Conservation (phyloP, 164 flowering plant genomes). For the Dillenia turbinata region DNA sequence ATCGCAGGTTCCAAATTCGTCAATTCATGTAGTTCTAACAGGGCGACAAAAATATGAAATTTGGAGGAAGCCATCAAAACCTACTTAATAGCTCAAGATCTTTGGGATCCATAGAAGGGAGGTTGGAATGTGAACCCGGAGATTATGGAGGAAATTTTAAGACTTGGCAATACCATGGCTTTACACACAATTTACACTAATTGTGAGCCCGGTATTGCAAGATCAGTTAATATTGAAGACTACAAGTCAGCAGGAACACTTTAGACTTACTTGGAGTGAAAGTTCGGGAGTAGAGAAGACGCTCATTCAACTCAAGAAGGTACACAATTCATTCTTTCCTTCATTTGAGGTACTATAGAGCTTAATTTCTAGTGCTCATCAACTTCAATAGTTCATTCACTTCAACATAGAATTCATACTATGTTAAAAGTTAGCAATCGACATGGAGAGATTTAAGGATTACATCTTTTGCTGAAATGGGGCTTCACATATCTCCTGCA, state of each 20-base stretch:
- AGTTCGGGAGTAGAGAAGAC: no score
- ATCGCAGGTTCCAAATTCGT: not conserved
- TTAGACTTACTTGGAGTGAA: not conserved
- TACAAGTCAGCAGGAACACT: not conserved
- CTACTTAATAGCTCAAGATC: constrained; percentile 9
- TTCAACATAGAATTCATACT: no score
- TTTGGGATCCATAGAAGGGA: constrained; percentile 14
- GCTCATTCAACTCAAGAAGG: not conserved
- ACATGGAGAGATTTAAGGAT: no score
- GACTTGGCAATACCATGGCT: not conserved
- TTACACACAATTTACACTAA: not conserved
- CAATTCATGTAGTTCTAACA: constrained; percentile 7
- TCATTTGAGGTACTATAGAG: no score
- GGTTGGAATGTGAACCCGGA: constrained; percentile 2
- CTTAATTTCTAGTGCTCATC: no score
- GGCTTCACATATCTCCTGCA: no score
- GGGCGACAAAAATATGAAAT: constrained; percentile 8
- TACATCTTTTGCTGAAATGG: no score
- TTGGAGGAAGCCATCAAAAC: constrained; percentile 10
- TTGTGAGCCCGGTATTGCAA: not conserved
- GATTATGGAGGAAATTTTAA: not conserved
- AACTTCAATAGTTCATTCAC: no score
- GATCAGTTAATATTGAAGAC: not conserved
- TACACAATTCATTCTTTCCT: not conserved
- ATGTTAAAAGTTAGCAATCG: no score